phyloP scores from a whole-genome alignment of 495 filamentous ascomycete genomes.

The Penicillium robsamsonii region DNA sequence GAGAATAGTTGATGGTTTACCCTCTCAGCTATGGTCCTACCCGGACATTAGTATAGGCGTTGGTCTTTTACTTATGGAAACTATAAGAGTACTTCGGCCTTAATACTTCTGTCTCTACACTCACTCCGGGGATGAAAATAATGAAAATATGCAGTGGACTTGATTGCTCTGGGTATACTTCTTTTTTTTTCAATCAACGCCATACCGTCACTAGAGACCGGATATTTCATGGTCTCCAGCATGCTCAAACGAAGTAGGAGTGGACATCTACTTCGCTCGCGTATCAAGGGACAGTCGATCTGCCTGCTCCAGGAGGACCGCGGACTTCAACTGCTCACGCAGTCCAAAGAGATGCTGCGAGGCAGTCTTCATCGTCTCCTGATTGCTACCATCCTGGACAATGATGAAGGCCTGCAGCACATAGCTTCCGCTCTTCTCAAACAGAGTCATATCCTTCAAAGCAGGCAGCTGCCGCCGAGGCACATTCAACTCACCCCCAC shows the following conservation, averaged over 20 bases:
- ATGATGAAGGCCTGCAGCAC: constrained; percentile 49
- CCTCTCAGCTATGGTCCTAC: neutral
- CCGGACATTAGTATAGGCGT: neutral
- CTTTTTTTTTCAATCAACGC: neutral
- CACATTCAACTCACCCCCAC: constrained; percentile 24
- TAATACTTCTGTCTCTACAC: neutral
- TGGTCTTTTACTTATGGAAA: neutral
- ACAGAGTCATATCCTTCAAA: constrained; percentile 34
- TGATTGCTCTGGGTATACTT: constrained; percentile 4
- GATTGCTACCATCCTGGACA: constrained; percentile 51
- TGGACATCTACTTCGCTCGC: constrained; percentile 46
- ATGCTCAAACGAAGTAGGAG: neutral
- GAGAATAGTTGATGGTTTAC: neutral
- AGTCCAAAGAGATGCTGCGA: constrained; percentile 58
- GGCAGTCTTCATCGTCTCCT: constrained; percentile 54
- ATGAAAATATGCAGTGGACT: neutral
- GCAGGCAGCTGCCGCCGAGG: constrained; percentile 36
- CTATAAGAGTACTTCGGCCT: neutral
- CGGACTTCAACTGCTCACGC: constrained; percentile 61
- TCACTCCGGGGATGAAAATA: neutral
- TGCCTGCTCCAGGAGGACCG: constrained; percentile 60
- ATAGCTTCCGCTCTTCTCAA: constrained; percentile 51
- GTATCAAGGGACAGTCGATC: constrained; percentile 67
- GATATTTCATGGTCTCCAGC: neutral
- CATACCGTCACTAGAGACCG: neutral